These are phyloP conservation scores for Chaetomiaceae sp. DNA, from an alignment of 2,329 filamentous ascomycete species.

Conservation along the genomic window DNA sequence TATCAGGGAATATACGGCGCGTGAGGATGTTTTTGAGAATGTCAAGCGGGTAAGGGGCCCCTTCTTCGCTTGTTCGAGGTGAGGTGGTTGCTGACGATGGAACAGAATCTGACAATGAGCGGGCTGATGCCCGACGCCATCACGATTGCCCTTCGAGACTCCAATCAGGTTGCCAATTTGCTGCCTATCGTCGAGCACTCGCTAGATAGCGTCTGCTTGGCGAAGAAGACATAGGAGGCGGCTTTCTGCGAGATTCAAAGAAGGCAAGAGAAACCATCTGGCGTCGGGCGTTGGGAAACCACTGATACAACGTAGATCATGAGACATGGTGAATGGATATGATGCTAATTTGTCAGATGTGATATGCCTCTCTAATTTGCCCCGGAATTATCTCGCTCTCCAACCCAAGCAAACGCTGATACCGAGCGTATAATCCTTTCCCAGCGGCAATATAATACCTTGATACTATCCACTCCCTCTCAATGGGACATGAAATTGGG, in stretches of 20 bases:
- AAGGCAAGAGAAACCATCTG: not conserved
- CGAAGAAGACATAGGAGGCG: not conserved
- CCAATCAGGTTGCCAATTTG: constrained; percentile 67
- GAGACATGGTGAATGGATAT: not conserved
- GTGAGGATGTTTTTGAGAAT: constrained; percentile 74
- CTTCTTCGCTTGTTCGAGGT: not conserved
- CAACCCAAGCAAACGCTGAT: constrained; percentile 14
- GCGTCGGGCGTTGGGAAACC: not conserved
- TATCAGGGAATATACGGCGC: constrained; percentile 84
- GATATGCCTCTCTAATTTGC: not conserved
- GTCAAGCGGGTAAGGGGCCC: constrained; percentile 61
- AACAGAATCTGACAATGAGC: constrained; percentile 45
- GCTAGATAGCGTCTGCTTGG: constrained; percentile 46
- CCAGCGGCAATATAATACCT: too few relatives aligned
- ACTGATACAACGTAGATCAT: not conserved
- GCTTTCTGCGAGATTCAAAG: not conserved
- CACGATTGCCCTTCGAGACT: constrained; percentile 71
- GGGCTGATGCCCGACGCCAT: constrained; percentile 64
- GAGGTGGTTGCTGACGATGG: constrained; percentile 17
- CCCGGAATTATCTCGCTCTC: not conserved
- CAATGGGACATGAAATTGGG: not conserved
- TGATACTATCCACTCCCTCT: not conserved
- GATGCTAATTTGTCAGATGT: not conserved
- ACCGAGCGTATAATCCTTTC: constrained; percentile 11
- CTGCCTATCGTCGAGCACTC: constrained; percentile 66